Evolutionary conservation across 2,329 filamentous ascomycete species (phyloP), one percentile per base, ranked within the genome.

Genomic region (Penicillium sp.): DNA sequence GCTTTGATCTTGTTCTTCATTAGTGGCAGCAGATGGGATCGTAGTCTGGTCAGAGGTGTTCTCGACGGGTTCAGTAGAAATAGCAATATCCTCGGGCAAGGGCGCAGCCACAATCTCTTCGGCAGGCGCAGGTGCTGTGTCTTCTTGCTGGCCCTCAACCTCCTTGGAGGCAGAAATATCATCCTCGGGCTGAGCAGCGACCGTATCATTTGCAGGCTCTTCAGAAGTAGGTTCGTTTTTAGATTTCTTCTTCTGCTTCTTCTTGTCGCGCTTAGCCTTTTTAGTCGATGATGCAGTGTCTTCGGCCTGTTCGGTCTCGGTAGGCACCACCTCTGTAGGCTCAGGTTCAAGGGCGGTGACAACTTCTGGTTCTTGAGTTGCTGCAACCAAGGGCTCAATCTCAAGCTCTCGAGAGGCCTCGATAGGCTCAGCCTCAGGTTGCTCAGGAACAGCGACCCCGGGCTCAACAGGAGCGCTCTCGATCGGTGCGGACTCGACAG

Each of bases 161-260:
- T 50, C 49, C 48, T 47, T 38, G 3, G 12, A 29, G 29, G 35
- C 33, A 35, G 43, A 27, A 19, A 21, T 33, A n/a, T 59, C 55
- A 6, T 58, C 47, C 17, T 33, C 19, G 4, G 49, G 31, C 23
- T 58, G 54, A 13, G 52, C 6, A n/a, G 27, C 1, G 2, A 23
- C 15, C 4, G 21, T 27, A 39, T 61, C 52, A 21, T 51, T 49
- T 3, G 36, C 17, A 12, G 39, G 45, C 15, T 60, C 56, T 9
- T 56, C 44, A 25, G 17, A 15, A 25, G 49, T 29, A 49, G 57
- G 55, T 23, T 39, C 27, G 17, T 36, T 60, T 47, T 63, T 63
- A 8, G 51, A 45, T 49, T 65, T 65, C 48, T 56, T 61, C 41
- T 60, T 64, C 50, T 35, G 38, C 15, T 62, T 62, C 42, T 62